A percentile compares a stretch with the other conserved stretches of the same genome.
Evolutionary conservation across 2,329 filamentous ascomycete genomes (phyloP).

Genomic region (Aspergillus pseudoterreus): DNA sequence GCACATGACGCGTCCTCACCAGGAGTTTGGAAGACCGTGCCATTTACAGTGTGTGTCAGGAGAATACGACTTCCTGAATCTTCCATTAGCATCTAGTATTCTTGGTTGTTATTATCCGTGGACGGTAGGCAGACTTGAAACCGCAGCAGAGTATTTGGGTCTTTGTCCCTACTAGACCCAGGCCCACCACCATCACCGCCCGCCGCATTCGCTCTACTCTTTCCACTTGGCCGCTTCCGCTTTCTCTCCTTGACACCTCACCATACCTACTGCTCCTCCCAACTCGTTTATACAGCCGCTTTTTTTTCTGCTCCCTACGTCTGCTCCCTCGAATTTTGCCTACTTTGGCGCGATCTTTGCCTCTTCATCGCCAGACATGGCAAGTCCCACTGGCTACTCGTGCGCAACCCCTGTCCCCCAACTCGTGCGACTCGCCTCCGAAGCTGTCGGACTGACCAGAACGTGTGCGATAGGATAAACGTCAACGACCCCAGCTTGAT

Average conservation of each 20-base stretch:
- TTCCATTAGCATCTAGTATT: no score
- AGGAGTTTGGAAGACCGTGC: no score
- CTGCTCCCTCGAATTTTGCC: not conserved
- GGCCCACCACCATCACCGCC: not conserved
- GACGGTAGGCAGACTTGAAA: not conserved
- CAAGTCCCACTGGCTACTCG: slow-evolving; percentile 44
- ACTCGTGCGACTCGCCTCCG: slow-evolving; percentile 11
- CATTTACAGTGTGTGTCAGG: no score
- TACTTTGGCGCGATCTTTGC: slow-evolving; percentile 11
- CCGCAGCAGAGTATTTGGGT: not conserved
- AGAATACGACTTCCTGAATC: no score
- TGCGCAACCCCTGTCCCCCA: slow-evolving; percentile 33
- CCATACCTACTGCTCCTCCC: slow-evolving; percentile 1
- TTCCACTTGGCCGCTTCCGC: slow-evolving; percentile 17
- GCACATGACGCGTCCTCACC: slow-evolving; percentile 14
- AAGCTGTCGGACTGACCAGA: slow-evolving; percentile 22
- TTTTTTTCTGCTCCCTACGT: not conserved
- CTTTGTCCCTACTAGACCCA: not conserved
- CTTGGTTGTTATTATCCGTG: not conserved
- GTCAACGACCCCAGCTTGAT: slow-evolving; percentile 68
- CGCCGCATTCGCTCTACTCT: not conserved
- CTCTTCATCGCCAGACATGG: slow-evolving; percentile 38
- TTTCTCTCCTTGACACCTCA: slow-evolving; percentile 12
- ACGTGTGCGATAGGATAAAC: slow-evolving; percentile 55
- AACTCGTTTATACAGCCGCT: slow-evolving; percentile 4